Conservation (phyloP, 352 stramenopile species). For the Phytophthora ramorum region DNA sequence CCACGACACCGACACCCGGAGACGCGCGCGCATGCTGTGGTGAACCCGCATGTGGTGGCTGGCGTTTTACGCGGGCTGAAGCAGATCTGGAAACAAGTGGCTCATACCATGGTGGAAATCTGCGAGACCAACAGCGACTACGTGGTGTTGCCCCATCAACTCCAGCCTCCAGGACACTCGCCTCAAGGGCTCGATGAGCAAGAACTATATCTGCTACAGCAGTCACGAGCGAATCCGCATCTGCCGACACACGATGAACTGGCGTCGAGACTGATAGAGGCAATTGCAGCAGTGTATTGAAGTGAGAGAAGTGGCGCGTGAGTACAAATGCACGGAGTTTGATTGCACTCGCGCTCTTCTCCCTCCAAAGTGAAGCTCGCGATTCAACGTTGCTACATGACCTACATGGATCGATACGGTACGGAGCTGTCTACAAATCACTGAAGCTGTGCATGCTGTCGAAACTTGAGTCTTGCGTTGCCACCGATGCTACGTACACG, state of each 20-base stretch:
- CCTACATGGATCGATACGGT: no score
- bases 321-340: neutral
- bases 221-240: slow-evolving; percentile 48
- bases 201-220: slow-evolving; percentile 36
- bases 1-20: slow-evolving; percentile 26
- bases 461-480: no score
- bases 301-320: neutral
- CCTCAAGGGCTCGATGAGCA: slow-evolving; percentile 26
- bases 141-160: slow-evolving; percentile 23
- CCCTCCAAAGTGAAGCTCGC: no score
- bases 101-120: slow-evolving; percentile 50
- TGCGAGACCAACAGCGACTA: slow-evolving; percentile 33
- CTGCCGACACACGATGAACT: slow-evolving; percentile 71
- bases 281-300: slow-evolving; percentile 53
- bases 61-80: slow-evolving; percentile 58
- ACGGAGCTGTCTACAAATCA: no score
- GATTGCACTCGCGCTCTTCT: no score
- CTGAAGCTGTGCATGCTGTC: no score
- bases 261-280: slow-evolving; percentile 55
- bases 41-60: slow-evolving; percentile 52
- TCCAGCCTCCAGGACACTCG: slow-evolving; percentile 11
- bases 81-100: slow-evolving; percentile 63
- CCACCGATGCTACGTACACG: no score
- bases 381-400: neutral
- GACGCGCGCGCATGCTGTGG: slow-evolving; percentile 27